Evolutionary conservation across 73 alveolate genomes (phyloP).

Genomic region (Paramecium tetraurelia): DNA sequence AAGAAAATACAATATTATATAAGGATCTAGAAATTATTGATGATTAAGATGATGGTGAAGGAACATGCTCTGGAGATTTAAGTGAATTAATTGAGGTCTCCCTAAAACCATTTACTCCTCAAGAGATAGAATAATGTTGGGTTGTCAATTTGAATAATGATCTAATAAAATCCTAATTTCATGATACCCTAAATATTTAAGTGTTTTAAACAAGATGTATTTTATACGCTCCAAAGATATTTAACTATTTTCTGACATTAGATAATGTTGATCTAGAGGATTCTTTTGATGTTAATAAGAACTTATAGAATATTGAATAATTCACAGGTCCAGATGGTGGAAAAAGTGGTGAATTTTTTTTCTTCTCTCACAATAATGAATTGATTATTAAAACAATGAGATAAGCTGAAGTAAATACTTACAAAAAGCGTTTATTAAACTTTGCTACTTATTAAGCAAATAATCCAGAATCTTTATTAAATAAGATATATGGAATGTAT

Average conservation of each 20-base stretch:
- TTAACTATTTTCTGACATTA: neutral
- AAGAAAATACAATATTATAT: neutral
- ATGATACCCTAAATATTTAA: neutral
- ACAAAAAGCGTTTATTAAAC: conserved; percentile 66
- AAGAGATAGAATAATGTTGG: neutral
- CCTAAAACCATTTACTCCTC: neutral
- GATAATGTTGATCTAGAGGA: conserved; percentile 22
- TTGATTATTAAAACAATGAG: conserved; percentile 92
- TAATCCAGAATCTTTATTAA: conserved; percentile 77
- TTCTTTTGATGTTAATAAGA: conserved; percentile 28
- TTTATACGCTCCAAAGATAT: conserved; percentile 15
- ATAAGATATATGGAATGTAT: conserved; percentile 92
- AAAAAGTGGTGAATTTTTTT: conserved; percentile 95
- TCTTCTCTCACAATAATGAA: conserved; percentile 89
- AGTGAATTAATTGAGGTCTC: neutral
- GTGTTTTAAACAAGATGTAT: neutral
- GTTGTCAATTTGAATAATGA: neutral
- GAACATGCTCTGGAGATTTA: neutral
- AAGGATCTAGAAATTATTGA: neutral
- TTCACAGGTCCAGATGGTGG: conserved; percentile 74
- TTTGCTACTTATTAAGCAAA: conserved; percentile 76
- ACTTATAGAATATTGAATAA: conserved; percentile 63
- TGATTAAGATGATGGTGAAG: neutral
- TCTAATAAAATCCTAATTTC: neutral
- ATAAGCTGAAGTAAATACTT: conserved; percentile 76